phyloP scores from a whole-genome alignment of 805 yeast genomes.

The Barnettozyma sp. region DNA sequence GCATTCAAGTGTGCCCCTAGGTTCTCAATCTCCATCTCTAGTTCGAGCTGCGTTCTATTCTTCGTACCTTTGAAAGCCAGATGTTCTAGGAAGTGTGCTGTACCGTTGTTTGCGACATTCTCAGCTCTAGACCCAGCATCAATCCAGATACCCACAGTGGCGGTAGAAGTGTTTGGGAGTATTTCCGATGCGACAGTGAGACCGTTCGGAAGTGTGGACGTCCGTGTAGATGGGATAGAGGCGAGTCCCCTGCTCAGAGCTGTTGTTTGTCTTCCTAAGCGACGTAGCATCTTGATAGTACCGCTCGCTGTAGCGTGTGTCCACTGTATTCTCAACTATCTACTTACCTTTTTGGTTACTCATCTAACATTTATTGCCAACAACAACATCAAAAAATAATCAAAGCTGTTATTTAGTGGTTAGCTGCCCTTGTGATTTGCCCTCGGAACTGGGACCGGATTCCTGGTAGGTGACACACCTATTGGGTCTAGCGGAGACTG shows the following conservation, averaged over 20 bases:
- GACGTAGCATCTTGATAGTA: constrained; percentile 13
- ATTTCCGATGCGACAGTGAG: constrained; percentile 88
- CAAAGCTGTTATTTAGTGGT: too few relatives aligned
- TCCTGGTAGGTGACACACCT: too few relatives aligned
- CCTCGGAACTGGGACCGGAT: too few relatives aligned
- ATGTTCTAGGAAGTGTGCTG: constrained; percentile 97
- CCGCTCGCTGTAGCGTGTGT: too few relatives aligned
- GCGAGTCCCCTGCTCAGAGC: too few relatives aligned
- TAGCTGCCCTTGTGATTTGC: too few relatives aligned
- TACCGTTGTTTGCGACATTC: constrained; percentile 74
- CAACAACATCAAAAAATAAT: too few relatives aligned
- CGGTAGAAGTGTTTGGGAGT: constrained; percentile 83
- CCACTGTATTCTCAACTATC: too few relatives aligned
- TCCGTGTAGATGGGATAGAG: constrained; percentile 45
- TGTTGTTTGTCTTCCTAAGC: too few relatives aligned
- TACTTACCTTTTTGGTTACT: too few relatives aligned
- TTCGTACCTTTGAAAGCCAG: constrained; percentile 93
- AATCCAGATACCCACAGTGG: constrained; percentile 97
- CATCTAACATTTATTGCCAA: too few relatives aligned
- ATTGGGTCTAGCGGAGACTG: too few relatives aligned
- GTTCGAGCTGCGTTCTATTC: constrained; percentile 67
- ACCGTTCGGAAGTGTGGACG: constrained; percentile 82
- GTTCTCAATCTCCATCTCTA: constrained; percentile 92
- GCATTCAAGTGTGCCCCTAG: constrained; percentile 97
- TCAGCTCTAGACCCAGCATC: constrained; percentile 99